A percentile compares a stretch with the other conserved stretches of the same genome.
These are phyloP conservation scores for Pichia sp. DNA, from an alignment of 1,139 yeast genomes.

Conservation along the genomic window DNA sequence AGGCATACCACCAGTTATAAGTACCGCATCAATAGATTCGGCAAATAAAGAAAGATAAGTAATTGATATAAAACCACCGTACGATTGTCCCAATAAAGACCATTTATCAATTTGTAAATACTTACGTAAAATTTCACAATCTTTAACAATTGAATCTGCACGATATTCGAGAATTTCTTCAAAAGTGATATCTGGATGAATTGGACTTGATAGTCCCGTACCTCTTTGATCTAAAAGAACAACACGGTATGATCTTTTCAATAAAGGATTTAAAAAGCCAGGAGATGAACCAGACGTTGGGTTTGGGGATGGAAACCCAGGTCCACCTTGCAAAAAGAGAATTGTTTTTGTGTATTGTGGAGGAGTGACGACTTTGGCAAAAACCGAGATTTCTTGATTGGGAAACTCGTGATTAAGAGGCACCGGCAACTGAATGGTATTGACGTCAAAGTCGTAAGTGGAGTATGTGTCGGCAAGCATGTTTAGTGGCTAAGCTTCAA, in stretches of 20 bases:
- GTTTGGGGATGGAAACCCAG: slow-evolving; percentile 44
- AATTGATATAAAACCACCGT: slow-evolving; percentile 49
- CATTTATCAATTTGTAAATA: slow-evolving; percentile 34
- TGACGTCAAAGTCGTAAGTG: background rate
- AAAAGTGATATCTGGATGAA: slow-evolving; percentile 34
- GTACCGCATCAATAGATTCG: slow-evolving; percentile 36
- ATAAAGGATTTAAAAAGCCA: slow-evolving; percentile 30
- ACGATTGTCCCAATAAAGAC: slow-evolving; percentile 52
- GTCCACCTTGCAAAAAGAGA: slow-evolving; percentile 53
- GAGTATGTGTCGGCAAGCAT: background rate
- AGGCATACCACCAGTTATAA: slow-evolving; percentile 54
- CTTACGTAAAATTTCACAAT: slow-evolving; percentile 41
- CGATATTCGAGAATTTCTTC: slow-evolving; percentile 40
- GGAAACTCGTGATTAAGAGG: background rate
- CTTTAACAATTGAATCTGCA: slow-evolving; percentile 47
- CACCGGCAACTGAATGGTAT: background rate
- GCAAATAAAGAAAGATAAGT: slow-evolving; percentile 43
- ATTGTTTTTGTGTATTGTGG: slow-evolving; percentile 15
- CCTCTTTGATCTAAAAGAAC: slow-evolving; percentile 53
- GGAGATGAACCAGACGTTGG: slow-evolving; percentile 34
- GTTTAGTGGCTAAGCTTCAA: background rate
- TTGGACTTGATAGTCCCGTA: slow-evolving; percentile 46
- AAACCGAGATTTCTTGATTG: slow-evolving; percentile 13
- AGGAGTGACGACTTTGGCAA: slow-evolving; percentile 22
- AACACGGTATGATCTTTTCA: slow-evolving; percentile 42